These are phyloP conservation scores for Flaveria bidentis DNA, from an alignment of 129 eudicot genomes.

Conservation along the genomic window DNA sequence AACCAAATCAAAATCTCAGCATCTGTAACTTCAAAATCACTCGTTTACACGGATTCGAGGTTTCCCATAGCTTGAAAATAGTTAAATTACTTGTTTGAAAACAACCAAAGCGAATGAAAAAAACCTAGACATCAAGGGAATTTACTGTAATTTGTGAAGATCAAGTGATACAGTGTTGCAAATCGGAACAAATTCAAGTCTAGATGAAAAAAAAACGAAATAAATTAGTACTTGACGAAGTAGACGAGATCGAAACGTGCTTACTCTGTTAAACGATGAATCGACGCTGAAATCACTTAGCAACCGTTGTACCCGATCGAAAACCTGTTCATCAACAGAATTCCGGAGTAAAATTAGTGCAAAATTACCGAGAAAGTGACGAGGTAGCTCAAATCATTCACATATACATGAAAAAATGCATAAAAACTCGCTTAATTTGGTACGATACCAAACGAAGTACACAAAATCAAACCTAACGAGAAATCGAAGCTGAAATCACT, in stretches of 20 bases:
- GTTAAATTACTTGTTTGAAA: neutral
- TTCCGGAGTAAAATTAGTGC: slow-evolving; percentile 6
- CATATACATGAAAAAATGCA: neutral
- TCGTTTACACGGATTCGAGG: neutral
- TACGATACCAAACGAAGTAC: neutral
- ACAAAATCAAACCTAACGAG: slow-evolving; percentile 6
- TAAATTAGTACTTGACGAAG: neutral
- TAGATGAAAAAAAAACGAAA: neutral
- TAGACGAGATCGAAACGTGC: slow-evolving; percentile 16
- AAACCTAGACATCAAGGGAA: neutral
- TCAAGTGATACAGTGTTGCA: slow-evolving; percentile 2
- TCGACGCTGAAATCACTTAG: neutral
- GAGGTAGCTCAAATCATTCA: neutral
- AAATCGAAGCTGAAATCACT: neutral
- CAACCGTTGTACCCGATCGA: neutral
- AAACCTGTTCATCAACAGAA: slow-evolving; percentile 29
- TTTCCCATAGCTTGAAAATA: neutral
- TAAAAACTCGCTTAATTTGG: slow-evolving; percentile 5
- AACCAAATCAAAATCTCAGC: slow-evolving; percentile 5
- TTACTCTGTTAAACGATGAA: slow-evolving; percentile 18
- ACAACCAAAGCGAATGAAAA: neutral
- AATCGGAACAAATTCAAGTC: neutral
- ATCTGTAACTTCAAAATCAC: slow-evolving; percentile 17
- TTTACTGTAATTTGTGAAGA: neutral
- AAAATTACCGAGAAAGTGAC: neutral